These are phyloP conservation scores for Boletus subcaerulescens DNA, from an alignment of 768 basidiomycete species.

Conservation along the genomic window DNA sequence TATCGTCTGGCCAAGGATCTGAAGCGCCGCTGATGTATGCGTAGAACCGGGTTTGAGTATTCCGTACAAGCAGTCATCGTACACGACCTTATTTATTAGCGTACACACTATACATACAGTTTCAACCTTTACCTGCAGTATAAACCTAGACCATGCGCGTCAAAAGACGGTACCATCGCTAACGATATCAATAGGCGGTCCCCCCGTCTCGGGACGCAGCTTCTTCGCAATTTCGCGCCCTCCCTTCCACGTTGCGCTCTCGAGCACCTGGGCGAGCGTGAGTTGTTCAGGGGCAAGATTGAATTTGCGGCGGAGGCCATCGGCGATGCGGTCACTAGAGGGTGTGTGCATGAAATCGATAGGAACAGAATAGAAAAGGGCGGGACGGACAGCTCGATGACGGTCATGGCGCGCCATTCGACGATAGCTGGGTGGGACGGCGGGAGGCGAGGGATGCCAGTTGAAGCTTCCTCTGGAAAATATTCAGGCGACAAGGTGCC, in stretches of 20 bases:
- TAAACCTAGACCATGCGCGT: not conserved
- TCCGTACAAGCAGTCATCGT: not conserved
- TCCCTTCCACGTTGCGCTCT: constrained; percentile 96
- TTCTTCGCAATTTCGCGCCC: constrained; percentile 88
- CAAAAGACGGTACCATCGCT: constrained; percentile 40
- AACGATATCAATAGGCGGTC: constrained; percentile 83
- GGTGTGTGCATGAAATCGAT: not conserved
- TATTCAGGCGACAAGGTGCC: constrained; percentile 49
- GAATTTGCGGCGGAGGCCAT: constrained; percentile 61
- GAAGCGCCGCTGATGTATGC: constrained; percentile 27
- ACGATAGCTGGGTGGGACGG: constrained; percentile 88
- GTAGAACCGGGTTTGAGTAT: no score
- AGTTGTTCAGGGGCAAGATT: constrained; percentile 28
- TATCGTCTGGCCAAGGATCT: constrained; percentile 55
- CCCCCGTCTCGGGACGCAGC: constrained; percentile 68
- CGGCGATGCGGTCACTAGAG: constrained; percentile 73
- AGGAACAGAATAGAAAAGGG: not conserved
- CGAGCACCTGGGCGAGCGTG: constrained; percentile 81
- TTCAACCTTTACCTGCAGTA: not conserved
- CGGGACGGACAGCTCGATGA: constrained; percentile 75
- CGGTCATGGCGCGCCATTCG: constrained; percentile 96
- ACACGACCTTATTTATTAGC: not conserved
- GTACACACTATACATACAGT: not conserved
- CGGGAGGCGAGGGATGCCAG: constrained; percentile 56
- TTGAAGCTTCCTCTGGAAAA: constrained; percentile 21